phyloP scores from a whole-genome alignment of 129 eudicot species.

The Escallonia herrerae region DNA sequence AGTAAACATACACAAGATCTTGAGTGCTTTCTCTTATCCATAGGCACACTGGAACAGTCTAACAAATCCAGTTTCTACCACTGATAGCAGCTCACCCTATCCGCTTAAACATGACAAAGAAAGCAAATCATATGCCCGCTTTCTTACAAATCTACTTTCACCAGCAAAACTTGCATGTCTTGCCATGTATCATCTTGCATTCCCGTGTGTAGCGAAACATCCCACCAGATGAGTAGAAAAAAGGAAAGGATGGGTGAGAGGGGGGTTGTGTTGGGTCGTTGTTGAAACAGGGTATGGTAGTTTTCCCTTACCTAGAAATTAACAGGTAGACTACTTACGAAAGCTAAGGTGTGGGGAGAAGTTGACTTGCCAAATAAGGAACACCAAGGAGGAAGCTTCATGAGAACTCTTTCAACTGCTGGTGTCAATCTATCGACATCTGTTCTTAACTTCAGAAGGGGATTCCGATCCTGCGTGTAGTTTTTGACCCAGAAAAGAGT shows the following conservation, averaged over 20 bases:
- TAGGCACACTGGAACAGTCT: neutral
- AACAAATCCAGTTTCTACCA: neutral
- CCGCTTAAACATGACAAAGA: neutral
- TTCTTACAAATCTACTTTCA: neutral
- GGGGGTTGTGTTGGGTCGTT: neutral
- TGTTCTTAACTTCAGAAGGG: constrained; percentile 64
- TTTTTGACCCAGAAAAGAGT: constrained; percentile 57
- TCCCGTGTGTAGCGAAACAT: neutral
- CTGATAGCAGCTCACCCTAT: neutral
- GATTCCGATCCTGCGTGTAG: constrained; percentile 2
- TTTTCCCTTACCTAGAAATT: constrained; percentile 25
- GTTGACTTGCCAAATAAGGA: constrained; percentile 85
- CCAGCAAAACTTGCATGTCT: neutral
- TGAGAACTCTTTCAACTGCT: constrained; percentile 36
- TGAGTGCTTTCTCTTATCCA: no score
- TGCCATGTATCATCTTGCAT: no score
- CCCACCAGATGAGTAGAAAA: no score
- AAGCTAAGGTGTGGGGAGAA: constrained; percentile 68
- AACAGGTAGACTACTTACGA: constrained; percentile 43
- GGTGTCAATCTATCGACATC: constrained; percentile 74
- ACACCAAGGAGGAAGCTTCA: constrained; percentile 91
- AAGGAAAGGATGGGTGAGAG: neutral
- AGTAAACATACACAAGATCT: no score
- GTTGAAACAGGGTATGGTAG: neutral
- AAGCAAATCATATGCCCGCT: neutral